These are phyloP conservation scores for Lasiodiplodia sp. DNA, from an alignment of 2,329 filamentous ascomycete species.

Conservation along the genomic window DNA sequence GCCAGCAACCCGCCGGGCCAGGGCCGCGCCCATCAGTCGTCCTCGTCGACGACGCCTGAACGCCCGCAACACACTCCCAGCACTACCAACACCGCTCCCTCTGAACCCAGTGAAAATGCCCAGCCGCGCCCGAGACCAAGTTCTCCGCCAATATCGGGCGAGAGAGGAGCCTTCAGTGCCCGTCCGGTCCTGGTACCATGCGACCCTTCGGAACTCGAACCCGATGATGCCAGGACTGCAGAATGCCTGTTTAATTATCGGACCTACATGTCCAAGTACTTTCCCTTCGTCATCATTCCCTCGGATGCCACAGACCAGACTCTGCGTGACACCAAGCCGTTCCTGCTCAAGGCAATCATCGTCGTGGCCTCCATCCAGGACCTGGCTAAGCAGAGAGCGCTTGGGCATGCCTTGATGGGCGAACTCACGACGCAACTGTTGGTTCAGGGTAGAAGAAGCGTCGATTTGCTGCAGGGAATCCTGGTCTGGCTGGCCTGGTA, in stretches of 20 bases:
- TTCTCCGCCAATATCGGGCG: constrained; percentile 16
- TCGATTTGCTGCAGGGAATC: constrained; percentile 28
- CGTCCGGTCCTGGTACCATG: not conserved
- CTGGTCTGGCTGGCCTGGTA: constrained; percentile 28
- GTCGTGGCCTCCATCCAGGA: constrained; percentile 24
- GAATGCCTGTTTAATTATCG: constrained; percentile 26
- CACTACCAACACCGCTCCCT: not conserved
- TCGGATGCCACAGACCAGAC: constrained; percentile 8
- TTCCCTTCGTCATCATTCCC: constrained; percentile 28
- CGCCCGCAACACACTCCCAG: constrained; percentile 1
- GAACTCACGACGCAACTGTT: constrained; percentile 13
- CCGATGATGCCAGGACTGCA: constrained; percentile 10
- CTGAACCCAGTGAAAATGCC: not conserved
- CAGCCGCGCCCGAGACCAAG: not conserved
- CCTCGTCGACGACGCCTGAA: constrained; percentile 27
- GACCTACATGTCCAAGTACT: constrained; percentile 25
- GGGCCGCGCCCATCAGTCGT: not conserved
- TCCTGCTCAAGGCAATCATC: constrained; percentile 22
- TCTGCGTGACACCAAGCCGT: constrained; percentile 28
- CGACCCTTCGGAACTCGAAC: constrained; percentile 21
- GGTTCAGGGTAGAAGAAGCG: constrained; percentile 11
- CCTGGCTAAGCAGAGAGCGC: constrained; percentile 14
- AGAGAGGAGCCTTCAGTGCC: constrained; percentile 21
- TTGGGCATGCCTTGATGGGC: constrained; percentile 20
- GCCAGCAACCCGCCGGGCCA: constrained; percentile 16